phyloP scores from a whole-genome alignment of 257 asterid genomes.

The Fraxinus cuspidata region DNA sequence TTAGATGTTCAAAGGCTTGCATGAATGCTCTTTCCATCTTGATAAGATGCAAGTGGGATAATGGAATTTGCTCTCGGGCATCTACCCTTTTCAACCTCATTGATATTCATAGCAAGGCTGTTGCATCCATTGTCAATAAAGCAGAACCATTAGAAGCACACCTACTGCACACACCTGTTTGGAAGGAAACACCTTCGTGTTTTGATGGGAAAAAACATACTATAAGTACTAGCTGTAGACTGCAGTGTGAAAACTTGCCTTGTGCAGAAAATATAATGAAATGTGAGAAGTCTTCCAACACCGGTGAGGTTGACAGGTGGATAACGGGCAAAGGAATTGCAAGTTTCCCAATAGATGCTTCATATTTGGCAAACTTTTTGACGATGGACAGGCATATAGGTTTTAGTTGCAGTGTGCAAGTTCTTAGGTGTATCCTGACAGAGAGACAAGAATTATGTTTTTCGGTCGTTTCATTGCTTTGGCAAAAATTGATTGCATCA shows the following conservation, averaged over 20 bases:
- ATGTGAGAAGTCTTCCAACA: slow-evolving; percentile 37
- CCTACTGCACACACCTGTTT: slow-evolving; percentile 57
- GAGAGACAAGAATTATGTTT: slow-evolving; percentile 92
- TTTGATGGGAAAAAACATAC: slow-evolving; percentile 57
- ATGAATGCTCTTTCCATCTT: slow-evolving; percentile 84
- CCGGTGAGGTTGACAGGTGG: slow-evolving; percentile 43
- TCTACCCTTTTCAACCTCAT: slow-evolving; percentile 91
- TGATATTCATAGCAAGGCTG: slow-evolving; percentile 88
- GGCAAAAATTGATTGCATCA: slow-evolving; percentile 95
- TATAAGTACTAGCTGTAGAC: slow-evolving; percentile 50
- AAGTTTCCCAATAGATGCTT: slow-evolving; percentile 75
- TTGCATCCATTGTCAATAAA: slow-evolving; percentile 87
- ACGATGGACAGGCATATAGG: slow-evolving; percentile 92
- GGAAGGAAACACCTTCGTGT: slow-evolving; percentile 47
- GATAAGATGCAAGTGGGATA: slow-evolving; percentile 90
- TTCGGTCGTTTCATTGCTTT: slow-evolving; percentile 94
- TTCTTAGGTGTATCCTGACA: slow-evolving; percentile 74
- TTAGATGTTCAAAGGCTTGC: slow-evolving; percentile 94
- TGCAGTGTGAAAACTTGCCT: slow-evolving; percentile 41
- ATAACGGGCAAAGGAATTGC: slow-evolving; percentile 57
- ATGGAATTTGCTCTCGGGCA: slow-evolving; percentile 77
- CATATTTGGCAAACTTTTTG: slow-evolving; percentile 91
- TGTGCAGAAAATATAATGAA: slow-evolving; percentile 40
- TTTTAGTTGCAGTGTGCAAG: slow-evolving; percentile 75
- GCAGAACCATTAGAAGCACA: slow-evolving; percentile 96